Conservation (phyloP, 345 rosid genomes). For the Lepidium sativum region DNA sequence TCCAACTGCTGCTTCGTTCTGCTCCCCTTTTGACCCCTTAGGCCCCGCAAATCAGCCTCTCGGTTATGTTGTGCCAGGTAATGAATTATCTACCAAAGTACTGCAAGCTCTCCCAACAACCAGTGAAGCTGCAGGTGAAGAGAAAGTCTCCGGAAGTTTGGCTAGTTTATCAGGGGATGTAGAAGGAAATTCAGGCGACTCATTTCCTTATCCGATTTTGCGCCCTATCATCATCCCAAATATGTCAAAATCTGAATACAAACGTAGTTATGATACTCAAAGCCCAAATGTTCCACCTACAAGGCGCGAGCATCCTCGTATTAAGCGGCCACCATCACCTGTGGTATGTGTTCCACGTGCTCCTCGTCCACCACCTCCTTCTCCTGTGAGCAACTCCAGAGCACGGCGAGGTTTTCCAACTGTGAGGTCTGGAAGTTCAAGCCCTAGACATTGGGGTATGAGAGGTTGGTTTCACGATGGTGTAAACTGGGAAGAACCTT, state of each 20-base stretch:
- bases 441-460: constrained; percentile 97
- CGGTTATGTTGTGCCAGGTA: constrained; percentile 79
- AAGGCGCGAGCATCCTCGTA: constrained; percentile 74
- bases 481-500: constrained; percentile 59
- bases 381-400: constrained; percentile 83
- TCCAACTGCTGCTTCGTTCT: constrained; percentile 82
- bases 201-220: constrained; percentile 73
- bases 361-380: constrained; percentile 90
- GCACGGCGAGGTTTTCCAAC: constrained; percentile 84
- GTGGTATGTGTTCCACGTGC: constrained; percentile 96
- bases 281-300: constrained; percentile 76
- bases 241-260: constrained; percentile 62
- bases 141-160: constrained; percentile 60
- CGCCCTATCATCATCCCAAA: constrained; percentile 91
- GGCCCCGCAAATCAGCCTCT: constrained; percentile 74
- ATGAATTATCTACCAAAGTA: constrained; percentile 64
- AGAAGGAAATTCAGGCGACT: constrained; percentile 66
- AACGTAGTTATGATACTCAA: constrained; percentile 52
- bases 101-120: constrained; percentile 47
- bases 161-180: constrained; percentile 48
- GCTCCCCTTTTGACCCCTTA: constrained; percentile 84
- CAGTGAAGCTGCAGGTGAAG: constrained; percentile 50
- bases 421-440: constrained; percentile 99
- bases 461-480: constrained; percentile 81
- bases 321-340: constrained; percentile 95